Base-by-base conservation (phyloP, 306 rosid genomes). In the Calophaca sinica region DNA sequence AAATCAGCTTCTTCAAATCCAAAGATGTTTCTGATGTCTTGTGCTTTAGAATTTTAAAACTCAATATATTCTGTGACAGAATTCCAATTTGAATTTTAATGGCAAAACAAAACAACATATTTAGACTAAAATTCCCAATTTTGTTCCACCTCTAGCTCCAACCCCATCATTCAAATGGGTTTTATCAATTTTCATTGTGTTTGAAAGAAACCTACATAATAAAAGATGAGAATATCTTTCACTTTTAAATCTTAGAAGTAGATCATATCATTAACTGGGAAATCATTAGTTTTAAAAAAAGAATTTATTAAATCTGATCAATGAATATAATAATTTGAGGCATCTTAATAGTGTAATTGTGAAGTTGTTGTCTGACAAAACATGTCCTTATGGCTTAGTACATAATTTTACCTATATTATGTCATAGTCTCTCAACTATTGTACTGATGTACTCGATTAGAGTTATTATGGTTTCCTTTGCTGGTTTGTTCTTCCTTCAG, bases 401-500 rank as follows among this genome's bases (percentile, higher is more conserved):
- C 70, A 54, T 62, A 58, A 32, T 35, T 20, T 78, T 60, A 46
- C 52, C 48, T 53, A 50, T 20, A 45, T 72, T 20, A 45, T 72
- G 31, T 57, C 55, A n/a, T 38, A 7, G 44, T 9, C 62, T 49
- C 29, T 3, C 48, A 39, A 8, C 60, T 48, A 33, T 63, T 70
- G 55, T 48, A 14, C 39, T 13, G 26, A 53, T 35, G 53, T 38
- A 53, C 39, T 31, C 51, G 54, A 39, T 62, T 39, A 20, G 41
- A 14, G 61, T 38, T 12, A 11, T 32, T 59, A 20, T 53, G 39
- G 9, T 77, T 59, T 42, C 49, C 44, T 44, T 63, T 68, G 39
- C 31, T 46, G 45, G 33, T 39, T 3, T 3, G 62, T 51, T 61
- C 58, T 79, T 63, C 50, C 50, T 54, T 49, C 51, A 58, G 60